Evolutionary conservation across 495 filamentous ascomycete species (phyloP).

Genomic region (Daldinia decipiens): DNA sequence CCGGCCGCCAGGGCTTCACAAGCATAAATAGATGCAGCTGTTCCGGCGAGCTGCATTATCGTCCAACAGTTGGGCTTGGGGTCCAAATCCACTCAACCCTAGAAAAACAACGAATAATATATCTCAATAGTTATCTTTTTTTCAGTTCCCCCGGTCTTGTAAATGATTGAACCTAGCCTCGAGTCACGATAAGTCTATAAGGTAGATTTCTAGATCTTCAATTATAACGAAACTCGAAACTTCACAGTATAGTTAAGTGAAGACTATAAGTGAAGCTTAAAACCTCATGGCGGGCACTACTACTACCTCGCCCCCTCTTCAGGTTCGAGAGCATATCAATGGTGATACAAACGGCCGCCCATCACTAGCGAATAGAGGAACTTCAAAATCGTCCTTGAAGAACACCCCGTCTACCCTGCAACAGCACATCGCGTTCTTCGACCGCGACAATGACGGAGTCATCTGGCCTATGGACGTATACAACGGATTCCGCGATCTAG

Average conservation of each 20-base stretch:
- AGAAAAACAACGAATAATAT: background rate
- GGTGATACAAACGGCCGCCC: background rate
- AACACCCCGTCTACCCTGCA: slow-evolving; percentile 50
- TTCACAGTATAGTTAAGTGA: background rate
- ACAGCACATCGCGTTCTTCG: slow-evolving; percentile 62
- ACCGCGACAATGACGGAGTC: slow-evolving; percentile 58
- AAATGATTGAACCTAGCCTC: background rate
- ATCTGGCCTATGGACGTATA: slow-evolving; percentile 62
- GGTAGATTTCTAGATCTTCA: background rate
- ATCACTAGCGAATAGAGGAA: background rate
- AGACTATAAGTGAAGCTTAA: background rate
- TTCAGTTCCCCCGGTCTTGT: background rate
- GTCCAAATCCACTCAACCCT: background rate
- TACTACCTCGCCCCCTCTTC: slow-evolving; percentile 7
- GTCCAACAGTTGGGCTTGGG: slow-evolving; percentile 1
- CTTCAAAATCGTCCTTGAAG: background rate
- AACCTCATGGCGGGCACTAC: slow-evolving; percentile 12
- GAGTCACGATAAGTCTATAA: background rate
- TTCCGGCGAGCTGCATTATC: slow-evolving; percentile 3
- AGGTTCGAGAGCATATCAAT: background rate
- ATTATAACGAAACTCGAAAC: background rate
- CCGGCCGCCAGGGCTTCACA: background rate
- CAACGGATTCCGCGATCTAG: slow-evolving; percentile 58
- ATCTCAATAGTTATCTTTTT: background rate
- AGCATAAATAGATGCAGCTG: slow-evolving; percentile 2